Evolutionary conservation across 257 asterid species (phyloP), one percentile per base, ranked within the genome.

Genomic region (Nicotiana obtusifolia): DNA sequence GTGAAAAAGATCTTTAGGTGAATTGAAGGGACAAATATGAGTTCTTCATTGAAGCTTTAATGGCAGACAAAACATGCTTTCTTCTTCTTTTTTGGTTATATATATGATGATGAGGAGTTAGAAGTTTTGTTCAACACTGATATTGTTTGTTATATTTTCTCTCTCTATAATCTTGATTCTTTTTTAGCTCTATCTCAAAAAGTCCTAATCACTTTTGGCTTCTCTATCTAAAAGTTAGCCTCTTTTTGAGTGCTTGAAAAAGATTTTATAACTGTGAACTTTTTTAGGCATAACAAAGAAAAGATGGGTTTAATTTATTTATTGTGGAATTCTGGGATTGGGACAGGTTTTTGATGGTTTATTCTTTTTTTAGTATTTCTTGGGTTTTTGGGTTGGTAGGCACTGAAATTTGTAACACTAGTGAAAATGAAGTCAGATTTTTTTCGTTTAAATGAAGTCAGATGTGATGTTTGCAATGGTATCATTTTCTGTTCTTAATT

Each of bases 51-150:
- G 95, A 94, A 90, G 89, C 92, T 90, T 83, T 84, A 89, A 89
- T 94, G 98, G 97, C 97, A 90, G 96, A 94, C 97, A 91, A 90
- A 90, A 95, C 97, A 94, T 93, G 97, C 91, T 85, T 82, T 80
- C 86, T 67, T 66, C 75, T 7, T 57, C 17, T 20, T 61, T 22
- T 30, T 19, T 71, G n/a, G 2, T 37, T 37, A 37, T 4, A 41
- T 5, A 71, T 37, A 57, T 33, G 20, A 60, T 30, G 69, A 78
- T 16, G 37, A 47, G 9, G 79, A 73, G 22, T 73, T 24, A 1
- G 44, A 65, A 30, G 14, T 30, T 26, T 65, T 65, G 73, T 16
- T 65, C 73, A 65, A 30, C n/a, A 65, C 73, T 35, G 24, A 73
- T 49, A 49, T 73, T 47, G 7, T 31, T 73, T 47, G 33, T 11